Base-by-base conservation (phyloP, 495 filamentous ascomycete genomes). In the Tuber magnatum region DNA sequence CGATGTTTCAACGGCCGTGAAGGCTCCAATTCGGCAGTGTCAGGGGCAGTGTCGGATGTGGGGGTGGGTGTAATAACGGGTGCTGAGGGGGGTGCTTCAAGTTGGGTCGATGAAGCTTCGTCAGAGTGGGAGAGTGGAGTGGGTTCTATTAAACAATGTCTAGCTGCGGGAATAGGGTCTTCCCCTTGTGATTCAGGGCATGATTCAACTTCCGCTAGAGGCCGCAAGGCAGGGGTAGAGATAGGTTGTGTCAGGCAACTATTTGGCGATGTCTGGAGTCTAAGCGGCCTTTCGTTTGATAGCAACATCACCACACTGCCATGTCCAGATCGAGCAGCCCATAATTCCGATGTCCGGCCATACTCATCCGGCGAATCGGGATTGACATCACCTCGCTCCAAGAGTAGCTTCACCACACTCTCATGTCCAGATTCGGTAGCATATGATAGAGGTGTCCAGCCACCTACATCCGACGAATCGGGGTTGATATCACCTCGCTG, bases 161-260 rank as follows among this genome's bases (percentile, higher is more conserved):
- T 28, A 0, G 51, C 12, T 0, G 9, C 24, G 8, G 51, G 24
- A 28, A 28, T 28, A 56, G 12, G 3, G 9, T 10, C 8, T n/a
- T 56, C 24, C 18, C 1, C 20, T 48, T 28, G 24, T 0, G 51
- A 56, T 28, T 10, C 1, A 0, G 24, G 10, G 3, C 10, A 7
- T 4, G 6, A n/a, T 56, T 28, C 51, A 1, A 14, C 24, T 28
- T 56, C 48, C 48, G 1, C 9, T 9, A 3, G 24, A n/a, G 1
- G 0, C 16, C 3, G 16, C 3, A 10, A 0, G n/a, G 10, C 7
- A 16, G n/a, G 51, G n/a, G 4, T 3, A 0, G 51, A 16, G n/a
- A 32, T 14, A 1, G 16, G 8, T 1, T 3, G 24, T 3, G 24
- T n/a, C 24, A 12, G 20, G 46, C 22, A 2, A n/a, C 8, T n/a